These are phyloP conservation scores for Naganishia onofrii DNA, from an alignment of 768 basidiomycete species.

Conservation along the genomic window DNA sequence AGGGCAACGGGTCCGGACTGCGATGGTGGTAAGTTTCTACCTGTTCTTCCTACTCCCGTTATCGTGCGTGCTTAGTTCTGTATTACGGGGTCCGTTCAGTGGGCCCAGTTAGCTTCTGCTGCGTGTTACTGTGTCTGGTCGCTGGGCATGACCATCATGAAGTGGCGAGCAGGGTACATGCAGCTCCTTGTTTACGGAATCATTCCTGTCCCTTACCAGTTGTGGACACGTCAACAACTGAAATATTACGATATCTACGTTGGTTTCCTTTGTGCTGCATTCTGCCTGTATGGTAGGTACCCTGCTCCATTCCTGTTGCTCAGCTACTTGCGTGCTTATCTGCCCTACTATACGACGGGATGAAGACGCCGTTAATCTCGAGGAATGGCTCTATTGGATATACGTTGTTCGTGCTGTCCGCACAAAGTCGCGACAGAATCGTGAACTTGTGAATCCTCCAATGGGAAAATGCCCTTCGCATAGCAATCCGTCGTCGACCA, in stretches of 20 bases:
- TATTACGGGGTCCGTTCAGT: neutral
- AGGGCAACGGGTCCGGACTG: neutral
- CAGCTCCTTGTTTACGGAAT: slow-evolving; percentile 6
- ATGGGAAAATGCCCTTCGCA: neutral
- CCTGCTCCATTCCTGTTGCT: no score
- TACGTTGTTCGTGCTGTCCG: slow-evolving; percentile 22
- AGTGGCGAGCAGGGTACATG: slow-evolving; percentile 10
- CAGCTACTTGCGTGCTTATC: neutral
- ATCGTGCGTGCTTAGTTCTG: neutral
- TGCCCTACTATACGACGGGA: neutral
- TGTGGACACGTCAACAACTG: neutral
- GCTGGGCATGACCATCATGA: slow-evolving; percentile 15
- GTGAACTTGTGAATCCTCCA: neutral
- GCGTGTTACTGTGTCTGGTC: slow-evolving; percentile 8
- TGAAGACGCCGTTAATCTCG: slow-evolving; percentile 16
- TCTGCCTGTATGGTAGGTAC: slow-evolving; percentile 9
- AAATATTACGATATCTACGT: slow-evolving; percentile 2
- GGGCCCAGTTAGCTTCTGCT: slow-evolving; percentile 8
- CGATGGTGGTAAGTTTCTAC: slow-evolving; percentile 11
- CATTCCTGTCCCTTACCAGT: slow-evolving; percentile 6
- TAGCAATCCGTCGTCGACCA: neutral
- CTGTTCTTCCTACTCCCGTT: no score
- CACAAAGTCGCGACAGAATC: slow-evolving; percentile 2
- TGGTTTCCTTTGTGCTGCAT: slow-evolving; percentile 3
- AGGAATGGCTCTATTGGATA: slow-evolving; percentile 22